Base-by-base conservation (phyloP, 179 eudicot species). In the Silene vulgaris region DNA sequence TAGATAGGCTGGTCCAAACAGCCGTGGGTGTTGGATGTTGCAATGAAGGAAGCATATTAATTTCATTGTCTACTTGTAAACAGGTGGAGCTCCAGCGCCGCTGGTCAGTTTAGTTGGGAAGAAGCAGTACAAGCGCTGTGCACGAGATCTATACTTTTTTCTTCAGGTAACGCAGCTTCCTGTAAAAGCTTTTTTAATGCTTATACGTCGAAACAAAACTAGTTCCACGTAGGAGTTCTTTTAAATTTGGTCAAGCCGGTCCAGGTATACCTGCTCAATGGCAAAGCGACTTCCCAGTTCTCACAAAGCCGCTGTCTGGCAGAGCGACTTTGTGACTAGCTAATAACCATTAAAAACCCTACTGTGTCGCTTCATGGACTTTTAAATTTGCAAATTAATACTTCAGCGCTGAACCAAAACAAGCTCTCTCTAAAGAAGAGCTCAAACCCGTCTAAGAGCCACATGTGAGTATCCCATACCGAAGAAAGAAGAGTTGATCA, bases 81-180 rank as follows among this genome's bases (percentile, higher is more conserved):
- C 21, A 93, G 98, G 85, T 82, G 97, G 97, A 74, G 97, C 99
- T 79, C 99, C 99, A 9, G 83, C 87, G 21, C 79, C 97, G 54
- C 76, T 95, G 79, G 97, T 95, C 74, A 86, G 97, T 86, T 82
- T 95, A 81, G 86, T 95, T 72, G 99, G 99, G 71, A 86, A 83
- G 69, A 95, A 88, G 80, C 99, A 95, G 81, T 95, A 95, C 84
- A 85, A 77, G 74, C 93, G 91, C 7, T 88, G 90, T 80, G 97
- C 99, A 72, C 84, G 85, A 76, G 99, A 95, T 76, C 81, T 93
- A 35, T 92, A 89, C 76, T 90, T 83, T 76, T 95, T 95, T 75
- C 90, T 89, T 77, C 99, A 95, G 97, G 99, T 93, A 80, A 78
- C 12, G 26, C 12, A 32, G n/a, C 29, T 60, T 69, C 14, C n/a